Conservation (phyloP, 768 basidiomycete genomes). For the Hydnum rufescens region DNA sequence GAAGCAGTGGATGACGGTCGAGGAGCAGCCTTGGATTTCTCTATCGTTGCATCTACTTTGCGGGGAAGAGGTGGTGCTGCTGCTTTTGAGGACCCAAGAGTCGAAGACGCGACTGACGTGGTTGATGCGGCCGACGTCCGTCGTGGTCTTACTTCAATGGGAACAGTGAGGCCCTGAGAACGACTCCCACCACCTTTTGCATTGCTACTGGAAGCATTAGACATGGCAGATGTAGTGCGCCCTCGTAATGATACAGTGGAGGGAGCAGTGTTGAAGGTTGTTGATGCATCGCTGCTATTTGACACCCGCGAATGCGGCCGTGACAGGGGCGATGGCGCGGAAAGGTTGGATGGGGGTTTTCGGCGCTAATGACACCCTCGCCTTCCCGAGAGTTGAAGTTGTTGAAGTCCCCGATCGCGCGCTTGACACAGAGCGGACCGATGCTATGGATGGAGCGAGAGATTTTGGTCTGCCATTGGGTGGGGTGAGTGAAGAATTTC, state of each 20-base stretch:
- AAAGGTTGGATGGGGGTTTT: not conserved
- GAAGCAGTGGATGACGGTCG: constrained; percentile 16
- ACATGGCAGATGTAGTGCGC: not conserved
- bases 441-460: constrained; percentile 20
- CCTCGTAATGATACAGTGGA: not conserved
- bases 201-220: not conserved
- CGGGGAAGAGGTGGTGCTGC: not conserved
- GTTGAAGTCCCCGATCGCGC: constrained; percentile 4
- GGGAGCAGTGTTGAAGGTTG: not conserved
- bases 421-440: constrained; percentile 15
- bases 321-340: not conserved
- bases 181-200: not conserved
- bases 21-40: not conserved
- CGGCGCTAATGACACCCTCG: not conserved
- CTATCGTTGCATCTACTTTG: too few species aligned
- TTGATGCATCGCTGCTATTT: not conserved
- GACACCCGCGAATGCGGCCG: not conserved
- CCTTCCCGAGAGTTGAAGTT: constrained; percentile 13
- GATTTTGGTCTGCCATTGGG: constrained; percentile 13
- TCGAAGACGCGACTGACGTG: constrained; percentile 1
- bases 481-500: not conserved
- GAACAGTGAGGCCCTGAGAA: not conserved
- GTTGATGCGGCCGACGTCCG: constrained; percentile 5
- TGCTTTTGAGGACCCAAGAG: not conserved
- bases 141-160: not conserved